These are phyloP conservation scores for Aspergillus ustus DNA, from an alignment of 2,329 filamentous ascomycete species.

Conservation along the genomic window DNA sequence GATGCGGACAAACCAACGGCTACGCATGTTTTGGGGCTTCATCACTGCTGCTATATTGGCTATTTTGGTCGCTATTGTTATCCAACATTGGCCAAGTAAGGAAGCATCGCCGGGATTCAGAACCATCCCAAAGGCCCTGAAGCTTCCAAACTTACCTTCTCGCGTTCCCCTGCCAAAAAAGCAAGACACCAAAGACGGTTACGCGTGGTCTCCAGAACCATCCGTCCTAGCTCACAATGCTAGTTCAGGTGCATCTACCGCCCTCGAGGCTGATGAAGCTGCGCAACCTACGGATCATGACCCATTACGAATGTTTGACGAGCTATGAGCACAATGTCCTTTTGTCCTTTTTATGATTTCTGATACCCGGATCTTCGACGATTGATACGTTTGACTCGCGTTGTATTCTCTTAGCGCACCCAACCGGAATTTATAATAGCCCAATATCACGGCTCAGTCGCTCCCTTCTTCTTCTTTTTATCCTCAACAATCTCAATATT, in stretches of 20 bases:
- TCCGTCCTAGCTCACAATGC: background rate
- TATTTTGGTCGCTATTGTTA: conserved; percentile 34
- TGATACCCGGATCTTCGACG: background rate
- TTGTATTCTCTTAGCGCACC: background rate
- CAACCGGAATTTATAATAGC: conserved; percentile 27
- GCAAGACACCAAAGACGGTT: background rate
- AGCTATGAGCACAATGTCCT: conserved; percentile 29
- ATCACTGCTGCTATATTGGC: conserved; percentile 33
- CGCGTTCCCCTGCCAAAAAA: background rate
- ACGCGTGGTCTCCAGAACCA: conserved; percentile 7
- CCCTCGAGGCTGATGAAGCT: conserved; percentile 1
- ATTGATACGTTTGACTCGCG: background rate
- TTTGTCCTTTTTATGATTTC: too few species aligned
- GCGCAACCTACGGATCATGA: conserved; percentile 26
- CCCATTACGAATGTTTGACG: conserved; percentile 34
- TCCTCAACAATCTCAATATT: conserved; percentile 95
- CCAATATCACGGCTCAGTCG: conserved; percentile 13
- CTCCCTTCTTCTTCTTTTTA: conserved; percentile 81
- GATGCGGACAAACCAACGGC: conserved; percentile 40
- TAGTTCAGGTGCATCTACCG: background rate
- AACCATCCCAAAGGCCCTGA: conserved; percentile 15
- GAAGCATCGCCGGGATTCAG: conserved; percentile 7
- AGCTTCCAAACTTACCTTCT: conserved; percentile 18
- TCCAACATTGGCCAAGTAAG: conserved; percentile 31
- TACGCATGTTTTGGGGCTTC: conserved; percentile 45